Evolutionary conservation across 2,329 filamentous ascomycete species (phyloP).

Genomic region (Calycina marina): DNA sequence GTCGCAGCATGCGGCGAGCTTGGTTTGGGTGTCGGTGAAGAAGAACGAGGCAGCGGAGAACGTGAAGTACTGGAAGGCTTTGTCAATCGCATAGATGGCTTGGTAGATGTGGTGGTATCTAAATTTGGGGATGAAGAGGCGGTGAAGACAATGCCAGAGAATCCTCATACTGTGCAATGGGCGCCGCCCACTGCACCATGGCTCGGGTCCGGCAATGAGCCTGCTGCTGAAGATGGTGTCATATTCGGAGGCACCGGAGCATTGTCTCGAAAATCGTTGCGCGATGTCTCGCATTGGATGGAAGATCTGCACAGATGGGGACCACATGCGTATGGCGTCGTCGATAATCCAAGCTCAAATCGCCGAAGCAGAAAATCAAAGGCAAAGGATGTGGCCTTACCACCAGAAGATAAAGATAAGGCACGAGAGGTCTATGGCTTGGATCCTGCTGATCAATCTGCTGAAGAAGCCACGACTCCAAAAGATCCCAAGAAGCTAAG

Average conservation of each 20-base stretch:
- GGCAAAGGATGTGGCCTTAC: constrained; percentile 15
- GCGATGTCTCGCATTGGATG: constrained; percentile 71
- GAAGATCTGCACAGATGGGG: constrained; percentile 78
- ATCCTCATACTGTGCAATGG: constrained; percentile 6
- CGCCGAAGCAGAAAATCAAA: constrained; percentile 31
- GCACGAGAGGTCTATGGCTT: constrained; percentile 6
- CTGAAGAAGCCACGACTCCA: not conserved
- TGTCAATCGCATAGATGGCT: constrained; percentile 60
- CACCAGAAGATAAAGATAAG: constrained; percentile 7
- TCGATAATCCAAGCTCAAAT: constrained; percentile 59
- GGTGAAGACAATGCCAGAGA: constrained; percentile 18
- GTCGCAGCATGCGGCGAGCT: constrained; percentile 82
- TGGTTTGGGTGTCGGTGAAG: constrained; percentile 87
- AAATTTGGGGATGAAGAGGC: constrained; percentile 48
- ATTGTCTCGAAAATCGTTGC: constrained; percentile 55
- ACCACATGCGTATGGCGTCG: constrained; percentile 70
- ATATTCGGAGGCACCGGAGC: constrained; percentile 73
- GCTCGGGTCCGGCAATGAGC: constrained; percentile 58
- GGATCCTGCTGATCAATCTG: constrained; percentile 1
- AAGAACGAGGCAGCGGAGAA: constrained; percentile 87
- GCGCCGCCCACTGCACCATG: constrained; percentile 33
- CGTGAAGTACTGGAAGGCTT: constrained; percentile 88
- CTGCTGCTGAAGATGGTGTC: constrained; percentile 62
- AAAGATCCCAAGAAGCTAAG: not conserved
- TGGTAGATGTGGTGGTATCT: constrained; percentile 78